Base-by-base conservation (phyloP, 2,329 filamentous ascomycete species). In the Rutstroemia sp. region DNA sequence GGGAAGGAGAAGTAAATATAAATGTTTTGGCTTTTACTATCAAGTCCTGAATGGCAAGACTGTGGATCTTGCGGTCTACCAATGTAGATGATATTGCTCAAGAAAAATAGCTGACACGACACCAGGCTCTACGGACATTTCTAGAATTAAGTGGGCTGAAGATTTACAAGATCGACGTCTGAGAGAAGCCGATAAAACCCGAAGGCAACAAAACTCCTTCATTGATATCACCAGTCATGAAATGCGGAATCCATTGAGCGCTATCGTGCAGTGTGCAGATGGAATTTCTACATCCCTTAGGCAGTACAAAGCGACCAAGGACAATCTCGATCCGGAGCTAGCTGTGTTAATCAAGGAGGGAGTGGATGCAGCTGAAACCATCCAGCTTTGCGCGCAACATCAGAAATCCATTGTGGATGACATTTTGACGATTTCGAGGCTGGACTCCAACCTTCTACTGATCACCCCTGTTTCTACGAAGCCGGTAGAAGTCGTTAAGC, bases 71-170 rank as follows among this genome's bases (percentile, higher is more conserved):
- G 30, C 10, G 30, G 30, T 9, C 9, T 34, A 34, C 12, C 4
- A 34, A 34, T 34, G 30, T 27, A 10, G 10, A 14, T 34, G 30
- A 34, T 34, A 34, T 34, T 34, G 30, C 30, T 4, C 30, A 34
- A 34, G 10, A 12, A 34, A 34, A 34, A 4, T 34, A 34, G 30
- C 30, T 34, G 10, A 34, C 30, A 86, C 3, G 73, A 75, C 27
- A 76, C 91, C 51, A 89, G 89, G 84, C 66, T 86, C 95, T 51
- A 92, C 89, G 0, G 88, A 95, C 66, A 95, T 95, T 61, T 90
- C 87, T 19, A 82, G 87, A 53, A 88, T 94, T 68, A 95, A 95
- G 69, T 86, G 86, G 77, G 89, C 89, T 89, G 61, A 58, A 49
- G 64, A 64, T 21, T 58, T 49, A 42, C 63, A 64, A 56, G 51